phyloP scores from a whole-genome alignment of 306 rosid species.

The Comarum palustre region DNA sequence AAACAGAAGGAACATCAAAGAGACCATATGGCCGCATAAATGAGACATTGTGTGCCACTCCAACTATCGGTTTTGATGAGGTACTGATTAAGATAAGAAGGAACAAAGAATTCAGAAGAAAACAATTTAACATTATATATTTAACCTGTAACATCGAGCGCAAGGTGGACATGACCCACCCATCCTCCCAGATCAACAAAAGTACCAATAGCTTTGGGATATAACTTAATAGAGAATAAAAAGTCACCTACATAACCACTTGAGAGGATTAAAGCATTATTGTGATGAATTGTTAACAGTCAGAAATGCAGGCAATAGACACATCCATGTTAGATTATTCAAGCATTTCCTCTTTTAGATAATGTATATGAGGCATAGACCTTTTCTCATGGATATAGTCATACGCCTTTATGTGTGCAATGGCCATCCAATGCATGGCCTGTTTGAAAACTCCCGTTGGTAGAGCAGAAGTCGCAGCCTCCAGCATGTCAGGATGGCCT shows the following conservation, averaged over 20 bases:
- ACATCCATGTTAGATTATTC: neutral
- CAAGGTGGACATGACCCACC: no score
- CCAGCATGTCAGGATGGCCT: constrained; percentile 97
- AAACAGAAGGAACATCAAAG: constrained; percentile 76
- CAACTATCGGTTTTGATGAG: constrained; percentile 53
- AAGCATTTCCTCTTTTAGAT: neutral
- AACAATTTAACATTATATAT: neutral
- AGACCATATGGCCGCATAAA: constrained; percentile 94
- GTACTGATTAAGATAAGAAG: constrained; percentile 34
- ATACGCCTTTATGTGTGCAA: constrained; percentile 90
- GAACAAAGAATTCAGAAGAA: neutral
- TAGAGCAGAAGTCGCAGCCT: constrained; percentile 81
- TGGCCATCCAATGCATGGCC: constrained; percentile 96
- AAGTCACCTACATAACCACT: constrained; percentile 4
- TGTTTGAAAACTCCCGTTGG: constrained; percentile 90
- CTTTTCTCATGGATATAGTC: constrained; percentile 73
- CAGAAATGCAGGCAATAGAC: constrained; percentile 5
- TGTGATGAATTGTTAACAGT: constrained; percentile 1
- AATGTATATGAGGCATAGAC: constrained; percentile 40
- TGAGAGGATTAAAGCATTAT: constrained; percentile 8
- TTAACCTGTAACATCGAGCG: no score
- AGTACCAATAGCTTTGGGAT: no score
- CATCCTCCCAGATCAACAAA: no score
- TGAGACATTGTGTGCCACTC: constrained; percentile 89
- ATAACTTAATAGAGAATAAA: neutral